A percentile compares a stretch with the other conserved stretches of the same genome.
Conservation (phyloP, 2,329 filamentous ascomycete species). For the Fusarium mangiferae region DNA sequence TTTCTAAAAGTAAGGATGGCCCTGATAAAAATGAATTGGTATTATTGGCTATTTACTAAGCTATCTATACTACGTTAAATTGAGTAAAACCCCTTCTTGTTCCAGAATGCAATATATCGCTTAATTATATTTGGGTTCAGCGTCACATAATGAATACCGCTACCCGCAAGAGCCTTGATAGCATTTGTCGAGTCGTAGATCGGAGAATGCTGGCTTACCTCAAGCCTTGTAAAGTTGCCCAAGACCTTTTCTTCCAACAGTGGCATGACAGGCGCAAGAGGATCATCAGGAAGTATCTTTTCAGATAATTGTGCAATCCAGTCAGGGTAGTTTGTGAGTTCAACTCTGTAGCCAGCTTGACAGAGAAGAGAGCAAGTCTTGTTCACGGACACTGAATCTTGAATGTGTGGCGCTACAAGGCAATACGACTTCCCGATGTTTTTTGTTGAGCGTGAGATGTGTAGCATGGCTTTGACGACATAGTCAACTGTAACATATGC, state of each 20-base stretch:
- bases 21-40: too few species aligned
- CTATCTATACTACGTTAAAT: not conserved
- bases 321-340: not conserved
- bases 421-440: not conserved
- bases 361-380: not conserved
- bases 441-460: not conserved
- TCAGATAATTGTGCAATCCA: not conserved
- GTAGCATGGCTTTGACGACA: not conserved
- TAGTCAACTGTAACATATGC: not conserved
- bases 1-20: too few species aligned
- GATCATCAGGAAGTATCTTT: not conserved
- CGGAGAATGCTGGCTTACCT: slow-evolving; percentile 1
- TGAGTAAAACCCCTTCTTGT: not conserved
- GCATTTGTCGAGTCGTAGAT: not conserved
- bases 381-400: not conserved
- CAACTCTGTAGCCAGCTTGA: not conserved
- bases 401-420: not conserved
- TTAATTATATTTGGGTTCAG: not conserved
- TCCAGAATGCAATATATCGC: not conserved
- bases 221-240: not conserved
- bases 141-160: not conserved
- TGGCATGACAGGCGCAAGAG: not conserved
- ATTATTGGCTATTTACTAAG: too few species aligned
- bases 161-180: not conserved
- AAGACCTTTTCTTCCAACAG: not conserved